Evolutionary conservation across 2,329 filamentous ascomycete genomes (phyloP).

Genomic region (Fusarium albidum): DNA sequence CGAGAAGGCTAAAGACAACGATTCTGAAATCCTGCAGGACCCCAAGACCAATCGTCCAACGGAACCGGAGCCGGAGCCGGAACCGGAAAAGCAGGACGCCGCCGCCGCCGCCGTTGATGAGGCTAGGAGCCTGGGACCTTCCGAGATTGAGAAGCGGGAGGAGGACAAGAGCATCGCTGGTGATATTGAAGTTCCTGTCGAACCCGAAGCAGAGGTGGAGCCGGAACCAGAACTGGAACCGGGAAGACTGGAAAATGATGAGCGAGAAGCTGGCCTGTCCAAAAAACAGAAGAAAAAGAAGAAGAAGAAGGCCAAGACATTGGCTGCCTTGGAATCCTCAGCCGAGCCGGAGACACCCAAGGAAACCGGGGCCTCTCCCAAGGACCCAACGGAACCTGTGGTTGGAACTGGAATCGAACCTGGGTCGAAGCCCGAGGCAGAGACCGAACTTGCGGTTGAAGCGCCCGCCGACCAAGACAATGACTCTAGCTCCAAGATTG

Average conservation of each 20-base stretch:
- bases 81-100: constrained; percentile 39
- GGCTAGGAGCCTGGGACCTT: constrained; percentile 27
- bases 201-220: constrained; percentile 29
- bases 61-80: constrained; percentile 36
- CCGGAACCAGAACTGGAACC: constrained; percentile 29
- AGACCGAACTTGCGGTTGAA: constrained; percentile 20
- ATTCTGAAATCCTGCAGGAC: constrained; percentile 42
- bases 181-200: constrained; percentile 26
- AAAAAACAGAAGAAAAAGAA: constrained; percentile 39
- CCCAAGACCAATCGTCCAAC: constrained; percentile 35
- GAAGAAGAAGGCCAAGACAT: constrained; percentile 34
- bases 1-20: constrained; percentile 45
- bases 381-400: constrained; percentile 24
- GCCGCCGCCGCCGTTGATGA: constrained; percentile 37
- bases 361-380: constrained; percentile 23
- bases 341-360: constrained; percentile 25
- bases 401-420: constrained; percentile 32
- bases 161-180: constrained; percentile 28
- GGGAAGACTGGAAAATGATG: constrained; percentile 30
- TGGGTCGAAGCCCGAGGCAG: constrained; percentile 22
- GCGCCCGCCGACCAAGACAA: constrained; percentile 15
- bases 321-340: constrained; percentile 30
- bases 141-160: constrained; percentile 24
- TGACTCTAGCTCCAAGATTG: constrained; percentile 28
- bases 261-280: constrained; percentile 39